Base-by-base conservation (phyloP, 2,329 filamentous ascomycete species). In the Aspergillus sp. region DNA sequence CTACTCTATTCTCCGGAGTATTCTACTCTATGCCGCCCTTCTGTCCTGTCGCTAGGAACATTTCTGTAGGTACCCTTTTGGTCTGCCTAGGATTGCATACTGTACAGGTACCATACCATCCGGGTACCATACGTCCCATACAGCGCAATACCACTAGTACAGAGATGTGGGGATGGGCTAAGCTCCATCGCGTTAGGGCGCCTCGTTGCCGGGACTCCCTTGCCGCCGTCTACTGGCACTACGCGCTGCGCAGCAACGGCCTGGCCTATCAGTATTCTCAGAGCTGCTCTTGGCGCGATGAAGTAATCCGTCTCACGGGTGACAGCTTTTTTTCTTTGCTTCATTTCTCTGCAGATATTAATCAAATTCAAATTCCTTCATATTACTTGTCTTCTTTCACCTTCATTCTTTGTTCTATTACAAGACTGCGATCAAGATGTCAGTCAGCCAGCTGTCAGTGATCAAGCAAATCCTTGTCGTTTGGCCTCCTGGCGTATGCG, bases 171-270 rank as follows among this genome's bases (percentile, higher is more conserved):
- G 48, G 45, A 50, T 43, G 5, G 7, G 7, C 34, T 39, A 40
- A n/a, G 19, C 34, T n/a, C 12, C 2, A 36, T 29, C 29, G 19
- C 30, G 39, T 35, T 46, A 42, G 44, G 19, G 38, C 7, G 28
- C 42, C 52, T 59, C 52, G 63, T 66, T 66, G 64, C 64, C 61
- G 52, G 58, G 64, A 54, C 63, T 66, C 64, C 64, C 64, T 65
- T 65, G 60, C 63, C 63, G 63, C 61, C 54, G 54, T 55, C 48
- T 46, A 48, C 50, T 55, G 19, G 19, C 19, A 19, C 19, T 19
- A 19, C 19, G 50, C 55, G 57, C 61, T 62, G 41, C 41, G 28
- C 32, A 43, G 40, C 40, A 30, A 42, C 40, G n/a, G 27, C 36
- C 4, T n/a, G 19, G 35, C 35, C 35, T 10, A 38, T 38, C 35